Percentiles rank a stretch among this genome's conserved stretches.
phyloP scores from a whole-genome alignment of 2,329 filamentous ascomycete species.

The Neurospora sp. region DNA sequence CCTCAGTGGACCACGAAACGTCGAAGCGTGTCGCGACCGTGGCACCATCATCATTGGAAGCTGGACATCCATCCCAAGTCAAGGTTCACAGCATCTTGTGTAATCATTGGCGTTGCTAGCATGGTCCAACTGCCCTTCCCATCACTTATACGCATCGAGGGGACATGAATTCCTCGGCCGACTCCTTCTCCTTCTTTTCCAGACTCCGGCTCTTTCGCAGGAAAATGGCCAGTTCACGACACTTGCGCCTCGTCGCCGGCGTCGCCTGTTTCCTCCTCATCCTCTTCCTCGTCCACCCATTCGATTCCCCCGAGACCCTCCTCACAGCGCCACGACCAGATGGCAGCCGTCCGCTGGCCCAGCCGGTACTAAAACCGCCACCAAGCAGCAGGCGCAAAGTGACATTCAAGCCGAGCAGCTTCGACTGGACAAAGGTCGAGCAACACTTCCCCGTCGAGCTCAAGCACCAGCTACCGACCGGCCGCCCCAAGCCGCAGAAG shows the following conservation, averaged over 20 bases:
- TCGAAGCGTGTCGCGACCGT: not conserved
- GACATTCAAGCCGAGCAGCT: constrained; percentile 11
- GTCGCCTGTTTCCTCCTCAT: constrained; percentile 6
- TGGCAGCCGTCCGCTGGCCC: not conserved
- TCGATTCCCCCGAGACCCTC: not conserved
- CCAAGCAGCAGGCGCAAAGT: not conserved
- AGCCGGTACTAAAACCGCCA: not conserved
- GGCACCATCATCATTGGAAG: not conserved
- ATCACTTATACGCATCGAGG: not conserved
- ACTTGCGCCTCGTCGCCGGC: constrained; percentile 4
- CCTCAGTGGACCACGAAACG: too few species aligned
- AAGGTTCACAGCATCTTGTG: not conserved
- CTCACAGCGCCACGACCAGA: not conserved
- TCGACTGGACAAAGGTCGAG: constrained; percentile 14
- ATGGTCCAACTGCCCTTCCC: not conserved
- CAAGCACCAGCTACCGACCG: constrained; percentile 18
- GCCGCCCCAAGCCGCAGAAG: constrained; percentile 2
- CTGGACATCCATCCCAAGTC: not conserved
- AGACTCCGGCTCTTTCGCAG: not conserved
- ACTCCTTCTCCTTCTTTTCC: not conserved
- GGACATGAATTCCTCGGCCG: not conserved
- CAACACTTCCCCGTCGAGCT: constrained; percentile 17
- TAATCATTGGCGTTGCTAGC: not conserved
- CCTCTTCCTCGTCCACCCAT: constrained; percentile 5
- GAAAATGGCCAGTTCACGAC: constrained; percentile 5